phyloP scores from a whole-genome alignment of 768 basidiomycete genomes.

The Butyriboletus loyo region DNA sequence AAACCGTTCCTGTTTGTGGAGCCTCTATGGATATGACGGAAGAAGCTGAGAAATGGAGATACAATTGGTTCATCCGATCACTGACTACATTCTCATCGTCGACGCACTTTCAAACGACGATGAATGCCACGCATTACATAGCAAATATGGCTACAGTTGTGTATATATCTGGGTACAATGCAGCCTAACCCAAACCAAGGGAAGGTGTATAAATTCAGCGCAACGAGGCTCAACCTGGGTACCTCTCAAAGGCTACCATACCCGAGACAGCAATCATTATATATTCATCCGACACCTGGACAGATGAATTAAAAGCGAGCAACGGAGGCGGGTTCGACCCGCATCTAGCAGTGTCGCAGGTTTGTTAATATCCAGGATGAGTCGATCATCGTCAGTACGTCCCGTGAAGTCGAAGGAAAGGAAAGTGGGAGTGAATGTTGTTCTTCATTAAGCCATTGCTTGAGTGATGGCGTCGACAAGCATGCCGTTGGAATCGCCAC shows the following conservation, averaged over 20 bases:
- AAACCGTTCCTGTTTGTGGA: too few relatives aligned
- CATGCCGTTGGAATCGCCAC: constrained; percentile 39
- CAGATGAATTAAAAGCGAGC: constrained; percentile 4
- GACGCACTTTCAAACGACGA: too few relatives aligned
- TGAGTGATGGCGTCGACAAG: constrained; percentile 33
- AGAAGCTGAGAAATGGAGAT: too few relatives aligned
- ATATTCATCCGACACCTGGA: constrained; percentile 14
- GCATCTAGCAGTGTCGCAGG: background rate
- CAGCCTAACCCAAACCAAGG: background rate
- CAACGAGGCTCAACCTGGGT: background rate
- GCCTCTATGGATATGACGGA: too few relatives aligned
- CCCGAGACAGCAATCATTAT: background rate
- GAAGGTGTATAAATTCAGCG: background rate
- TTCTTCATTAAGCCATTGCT: constrained; percentile 22
- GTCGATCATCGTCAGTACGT: constrained; percentile 18
- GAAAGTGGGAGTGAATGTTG: constrained; percentile 1
- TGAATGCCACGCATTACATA: background rate
- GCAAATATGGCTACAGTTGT: constrained; percentile 1
- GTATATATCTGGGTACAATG: background rate
- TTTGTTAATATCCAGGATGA: constrained; percentile 12
- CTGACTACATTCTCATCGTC: too few relatives aligned
- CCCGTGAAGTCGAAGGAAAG: constrained; percentile 9
- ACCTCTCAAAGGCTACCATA: constrained; percentile 16
- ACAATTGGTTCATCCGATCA: too few relatives aligned
- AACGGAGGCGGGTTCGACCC: constrained; percentile 9